Conservation (phyloP, 169 alveolate species). For the Eimeria praecox region DNA sequence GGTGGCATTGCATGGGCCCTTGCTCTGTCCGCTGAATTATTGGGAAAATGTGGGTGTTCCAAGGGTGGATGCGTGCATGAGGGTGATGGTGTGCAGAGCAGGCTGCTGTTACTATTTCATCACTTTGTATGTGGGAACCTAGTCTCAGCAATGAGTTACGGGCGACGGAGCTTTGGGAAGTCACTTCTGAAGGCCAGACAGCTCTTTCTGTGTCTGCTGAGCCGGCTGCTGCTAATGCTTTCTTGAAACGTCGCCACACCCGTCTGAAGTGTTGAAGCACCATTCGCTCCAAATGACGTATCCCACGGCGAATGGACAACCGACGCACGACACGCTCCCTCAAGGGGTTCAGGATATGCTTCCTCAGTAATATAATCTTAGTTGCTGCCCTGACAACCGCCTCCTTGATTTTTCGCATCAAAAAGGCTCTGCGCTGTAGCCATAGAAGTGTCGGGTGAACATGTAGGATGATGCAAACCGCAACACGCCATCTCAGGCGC, state of each 20-base stretch:
- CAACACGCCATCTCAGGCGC: conserved; percentile 70
- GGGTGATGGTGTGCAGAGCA: no score
- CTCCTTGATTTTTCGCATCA: conserved; percentile 31
- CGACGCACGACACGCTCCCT: conserved; percentile 23
- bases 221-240: neutral
- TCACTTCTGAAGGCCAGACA: neutral
- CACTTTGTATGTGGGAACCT: no score
- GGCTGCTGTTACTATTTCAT: no score
- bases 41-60: no score
- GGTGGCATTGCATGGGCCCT: no score
- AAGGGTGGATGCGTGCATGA: no score
- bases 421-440: conserved; percentile 52
- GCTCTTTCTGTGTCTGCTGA: neutral
- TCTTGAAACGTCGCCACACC: neutral
- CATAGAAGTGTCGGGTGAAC: conserved; percentile 25
- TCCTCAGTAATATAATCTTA: conserved; percentile 21
- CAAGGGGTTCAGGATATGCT: conserved; percentile 31
- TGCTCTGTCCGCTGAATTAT: no score
- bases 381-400: conserved; percentile 23
- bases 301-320: neutral
- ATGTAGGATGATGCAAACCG: conserved; percentile 15
- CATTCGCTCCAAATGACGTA: conserved; percentile 1
- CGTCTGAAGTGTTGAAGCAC: neutral
- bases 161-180: no score
- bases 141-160: no score